phyloP scores from a whole-genome alignment of 75 land plant genomes.

The Sequoia sempervirens region DNA sequence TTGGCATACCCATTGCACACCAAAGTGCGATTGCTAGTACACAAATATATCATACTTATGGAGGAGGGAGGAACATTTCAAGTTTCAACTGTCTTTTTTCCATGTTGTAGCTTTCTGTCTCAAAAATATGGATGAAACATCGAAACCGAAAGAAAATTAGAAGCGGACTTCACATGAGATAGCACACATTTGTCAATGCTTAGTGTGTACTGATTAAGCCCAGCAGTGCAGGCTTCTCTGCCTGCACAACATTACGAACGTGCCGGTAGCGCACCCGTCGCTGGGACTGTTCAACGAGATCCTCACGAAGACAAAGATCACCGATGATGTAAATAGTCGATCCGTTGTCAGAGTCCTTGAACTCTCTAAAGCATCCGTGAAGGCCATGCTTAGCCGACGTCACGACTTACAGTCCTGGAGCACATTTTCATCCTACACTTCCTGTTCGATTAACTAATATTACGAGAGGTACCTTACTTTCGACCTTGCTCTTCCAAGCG shows the following conservation, averaged over 20 bases:
- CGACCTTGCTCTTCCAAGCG: slow-evolving; percentile 58
- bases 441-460: slow-evolving; percentile 45
- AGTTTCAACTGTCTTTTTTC: too few relatives aligned
- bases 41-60: too few relatives aligned
- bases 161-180: too few relatives aligned
- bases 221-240: too few relatives aligned
- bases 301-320: slow-evolving; percentile 57
- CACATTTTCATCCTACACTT: slow-evolving; percentile 37
- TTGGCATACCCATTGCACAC: too few relatives aligned
- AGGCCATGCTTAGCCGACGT: slow-evolving; percentile 1
- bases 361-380: slow-evolving; percentile 16
- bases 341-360: slow-evolving; percentile 53
- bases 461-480: slow-evolving; percentile 10
- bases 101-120: too few relatives aligned
- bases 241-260: slow-evolving; percentile 56
- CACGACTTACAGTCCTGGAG: slow-evolving; percentile 10
- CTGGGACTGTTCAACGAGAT: slow-evolving; percentile 59
- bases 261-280: slow-evolving; percentile 36
- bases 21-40: too few relatives aligned
- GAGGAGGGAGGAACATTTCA: too few relatives aligned
- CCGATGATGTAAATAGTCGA: slow-evolving; percentile 54
- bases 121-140: too few relatives aligned
- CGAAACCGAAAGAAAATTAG: too few relatives aligned
- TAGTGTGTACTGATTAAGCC: too few relatives aligned
- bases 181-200: too few relatives aligned